Evolutionary conservation across 1,284 basidiomycete genomes (phyloP).

Genomic region (Cryptococcus hybrid): DNA sequence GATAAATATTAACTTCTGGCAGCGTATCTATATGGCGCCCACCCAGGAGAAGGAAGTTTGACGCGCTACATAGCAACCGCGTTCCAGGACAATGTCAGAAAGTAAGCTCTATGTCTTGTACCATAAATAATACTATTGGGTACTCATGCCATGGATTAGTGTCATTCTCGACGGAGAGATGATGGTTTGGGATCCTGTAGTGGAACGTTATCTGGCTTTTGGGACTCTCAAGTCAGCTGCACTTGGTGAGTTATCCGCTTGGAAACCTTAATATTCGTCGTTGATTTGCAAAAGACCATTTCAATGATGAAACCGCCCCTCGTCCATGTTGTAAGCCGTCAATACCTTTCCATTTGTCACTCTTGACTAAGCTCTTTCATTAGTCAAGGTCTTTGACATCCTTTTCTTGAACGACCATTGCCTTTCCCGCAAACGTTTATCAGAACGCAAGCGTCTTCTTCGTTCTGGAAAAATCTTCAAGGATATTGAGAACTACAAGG

Average conservation of each 20-base stretch:
- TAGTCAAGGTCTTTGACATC: constrained; percentile 93
- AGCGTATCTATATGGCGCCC: constrained; percentile 76
- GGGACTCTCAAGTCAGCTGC: constrained; percentile 89
- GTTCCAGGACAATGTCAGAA: constrained; percentile 70
- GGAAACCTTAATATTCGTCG: constrained; percentile 2
- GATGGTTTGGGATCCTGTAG: constrained; percentile 91
- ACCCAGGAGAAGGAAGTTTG: constrained; percentile 73
- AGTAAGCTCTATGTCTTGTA: constrained; percentile 57
- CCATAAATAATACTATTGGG: not conserved
- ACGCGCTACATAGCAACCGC: constrained; percentile 76
- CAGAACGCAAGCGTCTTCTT: constrained; percentile 49
- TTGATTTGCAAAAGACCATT: constrained; percentile 57
- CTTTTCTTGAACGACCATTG: constrained; percentile 67
- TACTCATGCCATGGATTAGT: constrained; percentile 50
- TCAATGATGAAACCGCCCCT: constrained; percentile 66
- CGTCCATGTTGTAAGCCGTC: constrained; percentile 72
- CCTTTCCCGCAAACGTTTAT: constrained; percentile 48
- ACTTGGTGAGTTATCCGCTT: constrained; percentile 55
- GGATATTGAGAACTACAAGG: constrained; percentile 54
- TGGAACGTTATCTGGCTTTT: constrained; percentile 81
- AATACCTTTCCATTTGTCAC: no score
- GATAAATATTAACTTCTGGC: not conserved
- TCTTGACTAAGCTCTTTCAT: not conserved
- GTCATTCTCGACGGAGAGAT: constrained; percentile 94
- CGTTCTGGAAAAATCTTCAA: constrained; percentile 36